These are phyloP conservation scores for Hyaloscypha variabilis DNA, from an alignment of 495 filamentous ascomycete genomes.

Conservation along the genomic window DNA sequence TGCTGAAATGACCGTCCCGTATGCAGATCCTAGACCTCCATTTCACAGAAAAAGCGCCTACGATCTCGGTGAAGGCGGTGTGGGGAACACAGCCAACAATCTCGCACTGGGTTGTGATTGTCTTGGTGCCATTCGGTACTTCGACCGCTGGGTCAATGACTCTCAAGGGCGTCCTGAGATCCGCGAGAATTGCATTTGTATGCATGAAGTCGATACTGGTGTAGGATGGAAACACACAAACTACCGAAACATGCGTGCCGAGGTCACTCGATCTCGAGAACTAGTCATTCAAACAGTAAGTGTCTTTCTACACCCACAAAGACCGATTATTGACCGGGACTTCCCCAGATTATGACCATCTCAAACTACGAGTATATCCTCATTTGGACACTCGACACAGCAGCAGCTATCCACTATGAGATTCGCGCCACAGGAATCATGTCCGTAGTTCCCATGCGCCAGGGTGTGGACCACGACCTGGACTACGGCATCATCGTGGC, in stretches of 20 bases:
- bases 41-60: constrained; percentile 79
- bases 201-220: constrained; percentile 75
- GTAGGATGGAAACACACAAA: constrained; percentile 85
- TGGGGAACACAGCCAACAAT: constrained; percentile 76
- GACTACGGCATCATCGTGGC: constrained; percentile 73
- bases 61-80: constrained; percentile 74
- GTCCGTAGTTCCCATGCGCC: constrained; percentile 66
- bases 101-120: constrained; percentile 71
- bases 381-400: constrained; percentile 79
- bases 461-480: constrained; percentile 49
- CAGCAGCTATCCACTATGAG: constrained; percentile 60
- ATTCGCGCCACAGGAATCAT: constrained; percentile 53
- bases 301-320: too few relatives aligned
- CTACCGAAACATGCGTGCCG: constrained; percentile 69
- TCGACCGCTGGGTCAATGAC: constrained; percentile 35
- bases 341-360: constrained; percentile 51
- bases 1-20: constrained; percentile 66
- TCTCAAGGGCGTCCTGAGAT: constrained; percentile 55
- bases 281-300: constrained; percentile 71
- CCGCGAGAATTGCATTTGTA: constrained; percentile 74
- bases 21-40: constrained; percentile 66
- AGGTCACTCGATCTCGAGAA: constrained; percentile 68
- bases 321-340: too few relatives aligned
- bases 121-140: constrained; percentile 75
- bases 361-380: constrained; percentile 61